A percentile compares a stretch with the other conserved stretches of the same genome.
Conservation (phyloP, 768 basidiomycete genomes). For the Xerocomellus chrysenteron region DNA sequence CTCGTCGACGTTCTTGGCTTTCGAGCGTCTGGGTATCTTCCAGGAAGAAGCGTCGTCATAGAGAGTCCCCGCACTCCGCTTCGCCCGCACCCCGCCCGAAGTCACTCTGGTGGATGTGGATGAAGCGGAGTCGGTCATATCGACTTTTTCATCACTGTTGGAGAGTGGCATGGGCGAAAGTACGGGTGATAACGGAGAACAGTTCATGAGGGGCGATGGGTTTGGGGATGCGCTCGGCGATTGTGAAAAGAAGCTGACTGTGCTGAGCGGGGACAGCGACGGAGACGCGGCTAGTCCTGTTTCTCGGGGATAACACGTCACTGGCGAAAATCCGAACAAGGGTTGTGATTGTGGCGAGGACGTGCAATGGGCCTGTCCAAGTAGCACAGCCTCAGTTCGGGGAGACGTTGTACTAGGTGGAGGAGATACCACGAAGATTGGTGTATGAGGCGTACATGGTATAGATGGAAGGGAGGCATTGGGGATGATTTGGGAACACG, state of each 20-base stretch:
- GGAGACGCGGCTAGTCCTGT: background rate
- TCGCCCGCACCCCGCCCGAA: background rate
- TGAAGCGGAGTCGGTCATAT: background rate
- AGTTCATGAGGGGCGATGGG: background rate
- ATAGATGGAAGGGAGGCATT: background rate
- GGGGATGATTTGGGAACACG: conserved; percentile 1
- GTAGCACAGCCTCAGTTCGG: background rate
- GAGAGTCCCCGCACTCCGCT: conserved; percentile 9
- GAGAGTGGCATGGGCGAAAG: background rate
- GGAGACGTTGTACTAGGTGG: background rate
- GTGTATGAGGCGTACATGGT: background rate
- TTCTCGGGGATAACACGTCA: background rate
- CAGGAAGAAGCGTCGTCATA: background rate
- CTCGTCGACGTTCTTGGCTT: conserved; percentile 16
- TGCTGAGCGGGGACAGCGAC: conserved; percentile 16
- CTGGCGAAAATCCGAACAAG: background rate
- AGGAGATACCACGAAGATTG: background rate
- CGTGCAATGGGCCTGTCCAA: background rate
- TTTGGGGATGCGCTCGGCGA: conserved; percentile 8
- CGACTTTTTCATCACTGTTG: background rate
- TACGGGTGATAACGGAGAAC: background rate
- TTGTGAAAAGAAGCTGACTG: conserved; percentile 9
- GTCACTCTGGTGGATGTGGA: background rate
- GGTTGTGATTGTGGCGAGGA: background rate
- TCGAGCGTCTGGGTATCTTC: conserved; percentile 12